phyloP scores from a whole-genome alignment of 2,329 filamentous ascomycete species.

The Dothidotthia symphoricarpi region DNA sequence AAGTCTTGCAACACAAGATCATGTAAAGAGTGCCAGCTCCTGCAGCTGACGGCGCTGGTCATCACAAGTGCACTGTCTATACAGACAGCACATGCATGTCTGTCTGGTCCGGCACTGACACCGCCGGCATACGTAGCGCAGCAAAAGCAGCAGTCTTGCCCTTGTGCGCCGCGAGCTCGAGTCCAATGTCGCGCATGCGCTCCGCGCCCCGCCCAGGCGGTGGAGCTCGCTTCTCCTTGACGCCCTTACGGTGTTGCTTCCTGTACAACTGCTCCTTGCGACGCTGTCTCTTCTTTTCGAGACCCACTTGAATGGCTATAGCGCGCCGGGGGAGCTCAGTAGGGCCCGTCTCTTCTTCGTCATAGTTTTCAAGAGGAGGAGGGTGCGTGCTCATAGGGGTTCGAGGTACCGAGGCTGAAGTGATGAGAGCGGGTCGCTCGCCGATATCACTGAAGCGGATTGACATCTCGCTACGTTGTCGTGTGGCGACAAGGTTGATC shows the following conservation, averaged over 20 bases:
- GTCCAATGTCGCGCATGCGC: slow-evolving; percentile 87
- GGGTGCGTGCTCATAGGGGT: slow-evolving; percentile 55
- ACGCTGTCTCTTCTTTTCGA: slow-evolving; percentile 90
- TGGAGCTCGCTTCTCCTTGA: slow-evolving; percentile 64
- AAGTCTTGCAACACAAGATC: slow-evolving; percentile 21
- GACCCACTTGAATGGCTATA: slow-evolving; percentile 87
- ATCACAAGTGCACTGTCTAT: slow-evolving; percentile 30
- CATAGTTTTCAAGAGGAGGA: slow-evolving; percentile 34
- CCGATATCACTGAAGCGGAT: slow-evolving; percentile 54
- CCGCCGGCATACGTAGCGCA: slow-evolving; percentile 25
- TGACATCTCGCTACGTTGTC: slow-evolving; percentile 42
- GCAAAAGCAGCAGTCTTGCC: slow-evolving; percentile 31
- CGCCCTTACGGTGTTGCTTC: slow-evolving; percentile 81
- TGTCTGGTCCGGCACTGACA: slow-evolving; percentile 27
- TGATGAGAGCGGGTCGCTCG: slow-evolving; percentile 65
- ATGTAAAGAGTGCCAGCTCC: slow-evolving; percentile 36
- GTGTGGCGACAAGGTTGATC: slow-evolving; percentile 27
- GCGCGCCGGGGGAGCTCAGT: slow-evolving; percentile 72
- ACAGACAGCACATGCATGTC: slow-evolving; percentile 49
- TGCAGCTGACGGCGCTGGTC: slow-evolving; percentile 40
- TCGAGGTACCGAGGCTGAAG: slow-evolving; percentile 84
- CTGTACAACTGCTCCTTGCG: slow-evolving; percentile 90
- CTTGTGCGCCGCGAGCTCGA: slow-evolving; percentile 76
- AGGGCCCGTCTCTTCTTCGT: slow-evolving; percentile 43
- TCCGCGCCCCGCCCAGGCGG: slow-evolving; percentile 84